A percentile compares a stretch with the other conserved stretches of the same genome.
Conservation (phyloP, 2,329 filamentous ascomycete genomes). For the Penicillium sclerotigenum region DNA sequence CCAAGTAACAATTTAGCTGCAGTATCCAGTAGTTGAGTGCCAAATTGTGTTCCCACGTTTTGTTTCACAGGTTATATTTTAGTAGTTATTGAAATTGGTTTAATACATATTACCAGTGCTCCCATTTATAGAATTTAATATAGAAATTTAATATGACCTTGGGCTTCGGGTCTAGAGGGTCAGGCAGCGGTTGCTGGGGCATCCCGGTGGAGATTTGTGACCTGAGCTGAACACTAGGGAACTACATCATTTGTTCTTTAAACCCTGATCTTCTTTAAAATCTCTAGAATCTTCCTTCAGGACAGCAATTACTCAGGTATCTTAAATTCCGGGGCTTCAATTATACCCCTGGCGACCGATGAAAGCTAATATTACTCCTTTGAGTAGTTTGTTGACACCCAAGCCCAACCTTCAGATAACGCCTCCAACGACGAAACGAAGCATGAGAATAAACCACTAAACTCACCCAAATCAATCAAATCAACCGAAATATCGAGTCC, state of each 20-base stretch:
- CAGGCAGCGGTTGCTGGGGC: slow-evolving; percentile 36
- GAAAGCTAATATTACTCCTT: slow-evolving; percentile 26
- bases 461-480: not conserved
- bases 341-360: not conserved
- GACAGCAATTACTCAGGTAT: not conserved
- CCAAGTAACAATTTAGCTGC: not conserved
- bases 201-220: slow-evolving; percentile 30
- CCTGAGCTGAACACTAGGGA: slow-evolving; percentile 18
- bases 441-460: not conserved
- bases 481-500: not conserved
- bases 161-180: slow-evolving; percentile 7
- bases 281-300: not conserved
- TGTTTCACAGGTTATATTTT: not conserved
- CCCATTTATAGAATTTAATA: not conserved
- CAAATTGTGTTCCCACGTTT: not conserved
- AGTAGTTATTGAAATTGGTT: not conserved
- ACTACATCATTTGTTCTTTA: slow-evolving; percentile 21
- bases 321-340: not conserved
- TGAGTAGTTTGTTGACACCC: slow-evolving; percentile 37
- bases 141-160: not conserved
- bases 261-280: not conserved
- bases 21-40: too few relatives aligned
- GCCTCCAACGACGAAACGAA: slow-evolving; percentile 11
- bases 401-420: slow-evolving; percentile 8
- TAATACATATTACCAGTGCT: not conserved